Conservation (phyloP, 306 rosid genomes). For the Cucurbita moschata region DNA sequence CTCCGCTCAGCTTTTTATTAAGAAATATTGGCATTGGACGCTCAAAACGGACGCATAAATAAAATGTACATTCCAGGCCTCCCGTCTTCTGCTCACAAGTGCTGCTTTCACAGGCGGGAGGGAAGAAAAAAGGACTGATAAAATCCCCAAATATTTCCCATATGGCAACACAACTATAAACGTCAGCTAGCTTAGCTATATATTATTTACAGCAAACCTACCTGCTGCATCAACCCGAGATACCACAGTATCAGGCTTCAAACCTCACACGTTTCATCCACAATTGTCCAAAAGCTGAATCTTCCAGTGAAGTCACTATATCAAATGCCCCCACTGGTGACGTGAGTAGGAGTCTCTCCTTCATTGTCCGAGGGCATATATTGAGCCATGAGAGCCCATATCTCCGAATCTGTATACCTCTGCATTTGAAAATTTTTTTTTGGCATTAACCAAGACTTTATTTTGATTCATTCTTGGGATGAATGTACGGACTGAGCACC, state of each 20-base stretch:
- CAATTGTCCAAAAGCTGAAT: constrained; percentile 3
- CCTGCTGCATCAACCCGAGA: background rate
- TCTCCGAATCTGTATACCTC: constrained; percentile 90
- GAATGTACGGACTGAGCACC: too few species aligned
- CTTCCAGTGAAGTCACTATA: constrained; percentile 3
- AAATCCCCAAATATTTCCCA: background rate
- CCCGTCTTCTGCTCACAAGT: background rate
- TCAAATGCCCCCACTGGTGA: constrained; percentile 22
- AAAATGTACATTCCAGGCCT: background rate
- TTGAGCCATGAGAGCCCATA: constrained; percentile 85
- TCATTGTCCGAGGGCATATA: constrained; percentile 94
- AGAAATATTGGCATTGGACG: background rate
- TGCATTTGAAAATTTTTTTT: constrained; percentile 12
- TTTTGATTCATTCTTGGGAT: too few species aligned
- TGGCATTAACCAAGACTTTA: background rate
- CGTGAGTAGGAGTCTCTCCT: constrained; percentile 39
- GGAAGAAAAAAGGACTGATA: background rate
- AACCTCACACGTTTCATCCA: background rate
- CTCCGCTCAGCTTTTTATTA: background rate
- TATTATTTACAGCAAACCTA: background rate
- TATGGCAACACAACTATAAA: background rate
- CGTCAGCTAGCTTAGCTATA: background rate
- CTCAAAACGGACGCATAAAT: background rate
- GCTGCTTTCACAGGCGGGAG: background rate
- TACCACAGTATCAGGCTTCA: background rate